These are phyloP conservation scores for Deinandra increscens DNA, from an alignment of 129 eudicot genomes.

Conservation along the genomic window DNA sequence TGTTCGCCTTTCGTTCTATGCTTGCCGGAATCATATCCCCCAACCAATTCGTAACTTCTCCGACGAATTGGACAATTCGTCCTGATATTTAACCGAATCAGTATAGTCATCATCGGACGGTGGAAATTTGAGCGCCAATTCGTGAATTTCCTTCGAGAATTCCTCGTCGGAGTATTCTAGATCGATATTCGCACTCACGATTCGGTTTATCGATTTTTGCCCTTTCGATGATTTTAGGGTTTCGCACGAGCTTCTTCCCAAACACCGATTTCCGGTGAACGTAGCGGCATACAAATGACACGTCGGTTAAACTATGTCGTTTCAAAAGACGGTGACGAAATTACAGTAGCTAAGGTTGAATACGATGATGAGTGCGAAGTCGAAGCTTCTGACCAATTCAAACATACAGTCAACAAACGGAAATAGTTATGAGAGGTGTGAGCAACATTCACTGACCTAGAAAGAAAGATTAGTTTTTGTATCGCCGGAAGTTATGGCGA, in stretches of 20 bases:
- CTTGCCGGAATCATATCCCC: constrained; percentile 50
- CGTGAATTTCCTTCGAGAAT: constrained; percentile 51
- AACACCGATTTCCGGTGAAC: constrained; percentile 33
- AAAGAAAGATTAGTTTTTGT: not conserved
- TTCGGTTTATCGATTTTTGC: constrained; percentile 30
- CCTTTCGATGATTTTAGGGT: constrained; percentile 15
- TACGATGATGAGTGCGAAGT: constrained; percentile 32
- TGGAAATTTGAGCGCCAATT: constrained; percentile 47
- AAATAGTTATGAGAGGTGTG: constrained; percentile 8
- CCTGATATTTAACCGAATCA: constrained; percentile 2
- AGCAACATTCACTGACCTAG: not conserved
- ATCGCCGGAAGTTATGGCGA: constrained; percentile 25
- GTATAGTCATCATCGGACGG: constrained; percentile 33
- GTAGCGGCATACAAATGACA: constrained; percentile 38
- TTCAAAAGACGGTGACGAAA: constrained; percentile 46
- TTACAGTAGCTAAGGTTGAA: constrained; percentile 46
- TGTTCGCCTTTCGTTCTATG: constrained; percentile 79
- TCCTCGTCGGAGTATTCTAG: constrained; percentile 60
- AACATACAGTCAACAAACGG: constrained; percentile 33
- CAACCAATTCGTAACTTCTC: constrained; percentile 31
- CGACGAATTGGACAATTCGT: too few relatives aligned
- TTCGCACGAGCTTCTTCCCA: constrained; percentile 51
- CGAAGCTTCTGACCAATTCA: constrained; percentile 49
- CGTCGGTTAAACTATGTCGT: constrained; percentile 40
- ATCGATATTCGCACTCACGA: constrained; percentile 59